Evolutionary conservation across 164 flowering plant species (phyloP).

Genomic region (Chimonanthus salicifolius): DNA sequence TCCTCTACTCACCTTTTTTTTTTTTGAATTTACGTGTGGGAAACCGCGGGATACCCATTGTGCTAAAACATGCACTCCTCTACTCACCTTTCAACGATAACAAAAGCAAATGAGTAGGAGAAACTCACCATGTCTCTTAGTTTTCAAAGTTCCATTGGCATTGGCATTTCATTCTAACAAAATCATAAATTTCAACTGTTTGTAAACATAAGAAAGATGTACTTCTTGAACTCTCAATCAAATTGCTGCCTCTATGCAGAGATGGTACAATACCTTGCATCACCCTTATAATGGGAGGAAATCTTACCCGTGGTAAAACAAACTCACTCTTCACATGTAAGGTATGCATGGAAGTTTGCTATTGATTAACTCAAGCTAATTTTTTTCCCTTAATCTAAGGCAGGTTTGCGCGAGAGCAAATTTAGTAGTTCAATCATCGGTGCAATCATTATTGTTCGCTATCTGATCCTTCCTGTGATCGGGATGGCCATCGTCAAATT

Average conservation of each 20-base stretch:
- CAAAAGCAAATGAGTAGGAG: no score
- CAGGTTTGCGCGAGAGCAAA: conserved; percentile 48
- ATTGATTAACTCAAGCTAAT: neutral
- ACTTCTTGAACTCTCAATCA: no score
- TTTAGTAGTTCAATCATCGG: conserved; percentile 31
- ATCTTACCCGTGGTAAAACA: conserved; percentile 67
- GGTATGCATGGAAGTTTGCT: neutral
- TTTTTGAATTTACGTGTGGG: no score
- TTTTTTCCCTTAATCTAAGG: neutral
- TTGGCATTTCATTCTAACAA: no score
- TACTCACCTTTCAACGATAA: neutral
- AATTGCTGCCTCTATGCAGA: conserved; percentile 24
- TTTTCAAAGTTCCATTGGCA: no score
- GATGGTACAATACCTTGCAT: conserved; percentile 86
- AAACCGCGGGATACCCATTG: neutral
- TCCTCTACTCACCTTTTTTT: no score
- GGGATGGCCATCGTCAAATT: conserved; percentile 56
- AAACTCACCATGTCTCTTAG: no score
- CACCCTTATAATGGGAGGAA: conserved; percentile 90
- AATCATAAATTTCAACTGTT: no score
- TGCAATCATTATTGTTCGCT: conserved; percentile 50
- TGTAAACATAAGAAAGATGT: no score
- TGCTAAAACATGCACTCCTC: neutral
- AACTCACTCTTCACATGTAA: neutral
- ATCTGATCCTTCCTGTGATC: conserved; percentile 46